Conservation (phyloP, 2,329 filamentous ascomycete genomes). For the Cordyceps cicadae region DNA sequence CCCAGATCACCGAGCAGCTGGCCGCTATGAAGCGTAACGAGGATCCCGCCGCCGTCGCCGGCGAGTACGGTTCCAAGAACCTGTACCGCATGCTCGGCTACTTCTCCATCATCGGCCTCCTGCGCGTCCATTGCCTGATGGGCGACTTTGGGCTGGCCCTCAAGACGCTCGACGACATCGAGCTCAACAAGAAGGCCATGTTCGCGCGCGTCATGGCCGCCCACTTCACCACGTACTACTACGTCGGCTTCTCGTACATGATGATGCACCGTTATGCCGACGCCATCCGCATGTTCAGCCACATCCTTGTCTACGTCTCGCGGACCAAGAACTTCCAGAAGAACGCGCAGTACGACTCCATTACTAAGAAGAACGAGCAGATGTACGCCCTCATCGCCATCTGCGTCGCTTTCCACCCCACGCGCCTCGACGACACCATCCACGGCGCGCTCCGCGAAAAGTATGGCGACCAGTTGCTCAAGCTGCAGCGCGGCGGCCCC, state of each 20-base stretch:
- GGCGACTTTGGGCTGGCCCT: constrained; percentile 97
- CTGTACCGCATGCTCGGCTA: constrained; percentile 98
- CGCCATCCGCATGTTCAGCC: constrained; percentile 99
- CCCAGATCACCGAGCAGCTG: constrained; percentile 96
- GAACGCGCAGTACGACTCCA: constrained; percentile 95
- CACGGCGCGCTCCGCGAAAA: constrained; percentile 97
- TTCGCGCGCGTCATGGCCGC: constrained; percentile 99
- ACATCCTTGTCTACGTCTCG: constrained; percentile 98
- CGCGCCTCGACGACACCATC: constrained; percentile 95
- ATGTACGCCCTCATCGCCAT: constrained; percentile 99
- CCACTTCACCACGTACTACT: constrained; percentile 99
- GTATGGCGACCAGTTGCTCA: constrained; percentile 96
- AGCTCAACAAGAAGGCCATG: constrained; percentile 99
- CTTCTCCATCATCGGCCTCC: constrained; percentile 96
- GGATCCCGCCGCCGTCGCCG: constrained; percentile 77
- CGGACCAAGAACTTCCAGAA: constrained; percentile 99
- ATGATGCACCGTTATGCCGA: constrained; percentile 99
- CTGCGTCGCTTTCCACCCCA: constrained; percentile 96
- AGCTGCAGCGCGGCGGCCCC: constrained; percentile 91
- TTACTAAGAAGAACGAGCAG: constrained; percentile 99
- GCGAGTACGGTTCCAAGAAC: constrained; percentile 89
- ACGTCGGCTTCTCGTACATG: constrained; percentile 99
- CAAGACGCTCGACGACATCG: constrained; percentile 98
- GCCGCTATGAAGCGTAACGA: constrained; percentile 90
- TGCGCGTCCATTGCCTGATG: constrained; percentile 91